These are phyloP conservation scores for Bocquillonia castaneifolia DNA, from an alignment of 441 rosid genomes.

Conservation along the genomic window DNA sequence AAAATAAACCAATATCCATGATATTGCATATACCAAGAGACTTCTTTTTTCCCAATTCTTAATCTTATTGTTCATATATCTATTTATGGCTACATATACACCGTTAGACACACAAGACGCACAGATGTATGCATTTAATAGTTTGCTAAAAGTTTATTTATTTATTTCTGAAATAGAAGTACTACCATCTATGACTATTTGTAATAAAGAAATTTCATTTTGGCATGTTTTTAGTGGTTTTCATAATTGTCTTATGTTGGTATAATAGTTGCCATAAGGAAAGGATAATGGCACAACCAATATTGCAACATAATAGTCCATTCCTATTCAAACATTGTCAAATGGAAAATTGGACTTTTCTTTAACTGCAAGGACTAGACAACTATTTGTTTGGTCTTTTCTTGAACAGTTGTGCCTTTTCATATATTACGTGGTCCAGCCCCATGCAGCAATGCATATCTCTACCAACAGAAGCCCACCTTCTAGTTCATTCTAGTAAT, in stretches of 20 bases:
- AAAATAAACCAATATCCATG: background rate
- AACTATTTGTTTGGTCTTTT: background rate
- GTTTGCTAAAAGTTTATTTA: background rate
- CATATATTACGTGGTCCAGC: background rate
- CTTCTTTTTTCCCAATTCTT: background rate
- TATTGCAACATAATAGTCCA: background rate
- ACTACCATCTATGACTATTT: background rate
- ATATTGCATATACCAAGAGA: background rate
- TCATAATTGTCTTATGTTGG: background rate
- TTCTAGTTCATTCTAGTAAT: background rate
- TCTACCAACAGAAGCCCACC: background rate
- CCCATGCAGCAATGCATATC: background rate
- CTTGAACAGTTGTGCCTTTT: background rate
- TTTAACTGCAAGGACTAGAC: background rate
- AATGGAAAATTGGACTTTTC: too few species aligned
- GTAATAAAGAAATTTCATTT: background rate
- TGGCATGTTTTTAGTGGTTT: background rate
- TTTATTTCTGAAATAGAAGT: background rate
- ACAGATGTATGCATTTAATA: background rate
- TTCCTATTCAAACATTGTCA: background rate
- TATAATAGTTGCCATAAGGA: background rate
- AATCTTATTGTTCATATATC: background rate
- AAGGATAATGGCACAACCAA: background rate
- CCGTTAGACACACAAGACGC: too few species aligned
- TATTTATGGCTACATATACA: background rate